Evolutionary conservation across 495 filamentous ascomycete genomes (phyloP).

Genomic region (Collariella sp.): DNA sequence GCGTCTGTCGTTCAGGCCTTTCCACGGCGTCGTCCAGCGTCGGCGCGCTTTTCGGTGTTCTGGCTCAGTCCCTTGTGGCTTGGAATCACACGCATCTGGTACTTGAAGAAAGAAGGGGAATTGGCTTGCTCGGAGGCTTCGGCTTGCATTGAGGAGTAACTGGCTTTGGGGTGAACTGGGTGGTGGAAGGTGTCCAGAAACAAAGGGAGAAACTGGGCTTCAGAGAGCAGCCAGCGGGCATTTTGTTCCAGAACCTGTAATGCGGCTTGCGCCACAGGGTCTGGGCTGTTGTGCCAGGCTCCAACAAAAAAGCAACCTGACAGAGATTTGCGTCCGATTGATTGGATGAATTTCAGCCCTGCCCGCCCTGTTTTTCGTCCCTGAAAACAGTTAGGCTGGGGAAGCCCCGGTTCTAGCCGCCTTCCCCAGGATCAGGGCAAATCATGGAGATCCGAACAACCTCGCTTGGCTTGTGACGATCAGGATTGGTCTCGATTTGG

Average conservation of each 20-base stretch:
- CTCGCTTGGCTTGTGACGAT: too few species aligned
- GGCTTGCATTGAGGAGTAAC: constrained; percentile 38
- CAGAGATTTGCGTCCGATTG: neutral
- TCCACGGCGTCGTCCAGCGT: constrained; percentile 45
- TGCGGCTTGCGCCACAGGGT: neutral
- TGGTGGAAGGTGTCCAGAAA: neutral
- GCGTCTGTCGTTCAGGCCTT: constrained; percentile 31
- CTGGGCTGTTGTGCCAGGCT: neutral
- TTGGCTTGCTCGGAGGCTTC: constrained; percentile 33
- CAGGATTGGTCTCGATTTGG: too few species aligned
- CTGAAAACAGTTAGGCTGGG: too few species aligned
- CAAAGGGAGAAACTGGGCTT: constrained; percentile 10
- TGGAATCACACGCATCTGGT: constrained; percentile 40
- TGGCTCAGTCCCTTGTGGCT: constrained; percentile 33
- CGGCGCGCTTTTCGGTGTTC: constrained; percentile 36
- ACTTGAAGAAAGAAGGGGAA: constrained; percentile 37
- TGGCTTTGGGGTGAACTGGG: constrained; percentile 4
- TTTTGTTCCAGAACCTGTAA: neutral
- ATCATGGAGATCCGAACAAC: too few species aligned
- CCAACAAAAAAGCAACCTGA: neutral
- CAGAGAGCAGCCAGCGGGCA: constrained; percentile 5
- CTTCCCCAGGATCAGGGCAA: too few species aligned
- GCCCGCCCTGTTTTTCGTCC: too few species aligned
- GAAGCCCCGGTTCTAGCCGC: too few species aligned
- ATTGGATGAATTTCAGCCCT: too few species aligned